Evolutionary conservation across 164 flowering plant species (phyloP), one percentile per base, ranked within the genome.

Genomic region (Umbellularia californica): DNA sequence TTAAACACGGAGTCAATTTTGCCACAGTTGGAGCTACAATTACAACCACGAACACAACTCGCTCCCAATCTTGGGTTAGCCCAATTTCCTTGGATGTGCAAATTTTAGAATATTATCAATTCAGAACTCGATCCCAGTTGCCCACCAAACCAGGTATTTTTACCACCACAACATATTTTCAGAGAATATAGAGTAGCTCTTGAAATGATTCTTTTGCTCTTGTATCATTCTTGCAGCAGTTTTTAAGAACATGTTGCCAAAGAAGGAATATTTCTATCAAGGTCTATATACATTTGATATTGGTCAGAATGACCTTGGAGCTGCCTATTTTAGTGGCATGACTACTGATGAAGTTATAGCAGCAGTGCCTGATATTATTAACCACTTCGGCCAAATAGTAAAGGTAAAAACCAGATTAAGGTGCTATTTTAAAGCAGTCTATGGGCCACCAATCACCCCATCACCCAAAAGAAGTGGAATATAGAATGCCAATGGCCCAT

Each of bases 1-100:
- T 88, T 83, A 89, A 72, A 23, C 85, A 84, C 50, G 93, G 93
- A 65, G 91, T 89, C 72, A 90, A 90, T 73, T 90, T 90, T 27
- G 84, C 82, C 3, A 82, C 84, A 0, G 80, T 82, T 0, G 84
- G 73, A 41, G 83, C 87, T 1, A 84, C 87, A 17, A 79, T 89
- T 9, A 77, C 87, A 69, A 87, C 82, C 3, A 91, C 79, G 23
- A 85, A 87, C 82, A 76, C 84, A 3, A 84, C 87, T 5, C 77
- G 80, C 1, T 70, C 72, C 10, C 86, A 87, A 52, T 68, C 80
- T 70, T 91, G 93, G n/a, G 82, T 71, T 75, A 90, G 91, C 68
- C 91, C 91, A n/a, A 33, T 90, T 62, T 85, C 93, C 14, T 73
- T 87, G n/a, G 78, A 85, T 70, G 87, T 88, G 1, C 93, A 90